phyloP scores from a whole-genome alignment of 257 asterid genomes.

The Lantana camara region DNA sequence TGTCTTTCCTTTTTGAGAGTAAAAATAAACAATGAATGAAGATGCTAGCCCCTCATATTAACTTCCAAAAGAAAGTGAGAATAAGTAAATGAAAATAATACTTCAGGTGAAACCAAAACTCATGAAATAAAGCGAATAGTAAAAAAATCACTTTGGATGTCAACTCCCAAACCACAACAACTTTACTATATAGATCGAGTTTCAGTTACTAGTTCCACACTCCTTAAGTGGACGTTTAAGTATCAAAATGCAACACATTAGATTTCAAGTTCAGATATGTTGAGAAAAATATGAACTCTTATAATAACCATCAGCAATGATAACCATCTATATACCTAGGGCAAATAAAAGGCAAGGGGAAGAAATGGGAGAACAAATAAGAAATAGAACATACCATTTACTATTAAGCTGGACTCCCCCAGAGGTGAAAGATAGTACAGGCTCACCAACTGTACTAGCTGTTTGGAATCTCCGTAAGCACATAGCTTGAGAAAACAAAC shows the following conservation, averaged over 20 bases:
- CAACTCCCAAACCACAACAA: background rate
- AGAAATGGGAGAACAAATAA: background rate
- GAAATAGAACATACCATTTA: conserved; percentile 64
- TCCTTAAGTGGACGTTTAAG: background rate
- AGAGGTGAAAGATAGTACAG: conserved; percentile 63
- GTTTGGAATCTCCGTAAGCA: conserved; percentile 82
- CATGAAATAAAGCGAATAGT: background rate
- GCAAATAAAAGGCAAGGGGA: background rate
- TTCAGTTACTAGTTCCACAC: background rate
- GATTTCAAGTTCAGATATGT: conserved; percentile 9
- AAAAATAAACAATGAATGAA: background rate
- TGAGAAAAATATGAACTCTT: conserved; percentile 11
- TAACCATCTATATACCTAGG: background rate
- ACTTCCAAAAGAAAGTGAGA: conserved; percentile 2
- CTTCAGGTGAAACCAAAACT: conserved; percentile 11
- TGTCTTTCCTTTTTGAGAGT: background rate
- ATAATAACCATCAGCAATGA: background rate
- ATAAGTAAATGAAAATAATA: conserved; percentile 10
- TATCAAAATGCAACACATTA: background rate
- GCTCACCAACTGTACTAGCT: conserved; percentile 72
- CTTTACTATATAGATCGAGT: background rate
- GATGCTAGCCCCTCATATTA: background rate
- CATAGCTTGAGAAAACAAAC: conserved; percentile 68
- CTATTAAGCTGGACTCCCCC: conserved; percentile 73
- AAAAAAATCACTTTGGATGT: background rate